phyloP scores from a whole-genome alignment of 331 rosid species.

The Spiraea crenata region DNA sequence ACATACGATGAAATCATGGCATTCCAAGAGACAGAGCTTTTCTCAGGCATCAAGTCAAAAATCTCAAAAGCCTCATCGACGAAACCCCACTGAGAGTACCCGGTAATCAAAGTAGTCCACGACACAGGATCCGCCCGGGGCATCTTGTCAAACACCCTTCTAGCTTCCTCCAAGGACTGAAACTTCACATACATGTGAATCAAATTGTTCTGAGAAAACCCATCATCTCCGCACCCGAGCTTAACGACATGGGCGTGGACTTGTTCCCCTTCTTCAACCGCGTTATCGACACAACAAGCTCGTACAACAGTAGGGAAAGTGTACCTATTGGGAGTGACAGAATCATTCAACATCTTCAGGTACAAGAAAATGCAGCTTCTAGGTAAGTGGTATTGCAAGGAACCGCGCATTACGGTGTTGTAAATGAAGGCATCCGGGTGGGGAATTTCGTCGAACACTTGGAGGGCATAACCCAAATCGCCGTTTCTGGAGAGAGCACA shows the following conservation, averaged over 20 bases:
- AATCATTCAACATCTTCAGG: slow-evolving; percentile 43
- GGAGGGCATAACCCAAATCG: slow-evolving; percentile 51
- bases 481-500: slow-evolving; percentile 45
- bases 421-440: slow-evolving; percentile 60
- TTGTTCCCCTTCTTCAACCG: slow-evolving; percentile 38
- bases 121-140: slow-evolving; percentile 41
- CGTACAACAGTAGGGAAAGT: slow-evolving; percentile 55
- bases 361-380: slow-evolving; percentile 40
- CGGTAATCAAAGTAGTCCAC: slow-evolving; percentile 59
- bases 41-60: slow-evolving; percentile 54
- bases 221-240: slow-evolving; percentile 44
- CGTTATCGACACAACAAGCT: slow-evolving; percentile 32
- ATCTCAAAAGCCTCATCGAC: slow-evolving; percentile 48
- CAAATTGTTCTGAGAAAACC: slow-evolving; percentile 38
- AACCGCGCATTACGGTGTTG: slow-evolving; percentile 58
- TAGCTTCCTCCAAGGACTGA: slow-evolving; percentile 43
- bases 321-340: slow-evolving; percentile 43
- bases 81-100: slow-evolving; percentile 47
- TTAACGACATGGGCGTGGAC: slow-evolving; percentile 60
- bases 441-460: slow-evolving; percentile 41
- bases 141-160: slow-evolving; percentile 48
- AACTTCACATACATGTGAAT: slow-evolving; percentile 46
- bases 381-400: slow-evolving; percentile 21
- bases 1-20: slow-evolving; percentile 60
- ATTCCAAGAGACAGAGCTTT: slow-evolving; percentile 59